Base-by-base conservation (phyloP, 1,284 basidiomycete genomes). In the Ceratobasidium theobromae region DNA sequence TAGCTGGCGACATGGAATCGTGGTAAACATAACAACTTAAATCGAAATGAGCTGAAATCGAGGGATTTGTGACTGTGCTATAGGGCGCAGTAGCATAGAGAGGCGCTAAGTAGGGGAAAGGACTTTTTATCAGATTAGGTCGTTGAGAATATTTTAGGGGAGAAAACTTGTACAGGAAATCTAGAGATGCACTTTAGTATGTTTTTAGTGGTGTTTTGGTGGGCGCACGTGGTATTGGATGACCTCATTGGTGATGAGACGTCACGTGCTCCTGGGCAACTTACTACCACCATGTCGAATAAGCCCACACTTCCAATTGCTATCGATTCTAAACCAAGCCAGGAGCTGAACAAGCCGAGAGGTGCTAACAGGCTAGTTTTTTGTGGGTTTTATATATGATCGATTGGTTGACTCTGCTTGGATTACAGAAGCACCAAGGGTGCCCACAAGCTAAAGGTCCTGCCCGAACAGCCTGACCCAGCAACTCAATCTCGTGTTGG, bases 401-500 rank as follows among this genome's bases (percentile, higher is more conserved):
- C 14, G 21, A 16, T 40, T 52, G 18, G 43, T 23, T 3, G 8
- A 21, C 25, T 33, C 16, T 41, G n/a, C 27, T n/a, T 18, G 32
- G 18, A n/a, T 8, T 38, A 8, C 70, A 78, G 77, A 71, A 79
- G 93, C n/a, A 95, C 95, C 0, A 97, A 97, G 75, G 84, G 86
- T 23, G 86, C 88, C 4, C 82, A 86, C 67, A 96, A 96, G 75
- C 86, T 97, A 73, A 96, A 97, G 76, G 93, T 97, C 43, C 82
- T 98, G 18, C 95, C 95, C 46, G 93, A 95, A 71, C 91, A 96
- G 73, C 91, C 91, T 9, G 89, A 94, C 64, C 62, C 55, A 55
- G 67, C 52, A 21, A 62, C 48, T 43, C 60, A 64, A 23, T 64
- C 60, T 32, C 60, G 60, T 28, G 53, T 64, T 40, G 60, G 60